Base-by-base conservation (phyloP, 2,329 filamentous ascomycete genomes). In the Didymellaceae sp. region DNA sequence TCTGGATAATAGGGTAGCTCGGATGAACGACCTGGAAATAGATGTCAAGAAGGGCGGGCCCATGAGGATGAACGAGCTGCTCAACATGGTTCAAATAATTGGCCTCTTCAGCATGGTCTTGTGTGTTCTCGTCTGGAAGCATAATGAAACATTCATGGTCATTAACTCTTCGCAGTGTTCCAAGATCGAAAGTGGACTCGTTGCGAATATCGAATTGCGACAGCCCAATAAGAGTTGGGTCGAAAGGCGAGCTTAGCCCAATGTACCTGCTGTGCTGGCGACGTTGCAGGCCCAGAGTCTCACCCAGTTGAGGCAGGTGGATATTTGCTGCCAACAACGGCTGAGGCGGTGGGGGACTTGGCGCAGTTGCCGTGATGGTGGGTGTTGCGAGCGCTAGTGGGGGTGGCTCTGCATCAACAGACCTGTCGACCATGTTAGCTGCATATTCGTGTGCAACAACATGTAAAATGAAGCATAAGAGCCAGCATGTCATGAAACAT, bases 21-120 rank as follows among this genome's bases (percentile, higher is more conserved):
- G 89, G 89, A 69, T 94, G 90, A 17, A 94, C 86, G 54, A 89
- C 82, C 54, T 84, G 82, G 68, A 95, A 95, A 77, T 92, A 96
- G 30, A 94, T 77, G 60, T 91, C 87, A 59, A 96, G 83, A 49
- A 96, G 77, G 43, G 82, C 83, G 46, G 85, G 85, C n/a, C 90
- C 90, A 70, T 94, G 83, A 3, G 89, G 88, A 17, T 85, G 82
- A 25, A 96, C 87, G 31, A 91, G 79, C 45, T 82, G 82, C 75
- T 96, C 89, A 62, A 96, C 86, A 57, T 85, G 85, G 58, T 87
- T 85, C 58, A 85, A 75, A 59, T 90, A 86, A 44, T 88, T 82
- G 35, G 78, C 75, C 59, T 89, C 81, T 73, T 89, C 88, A 64
- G 89, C 86, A 67, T 87, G 83, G 30, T 88, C 86, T 34, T 86